phyloP scores from a whole-genome alignment of 495 filamentous ascomycete species.

The Penicillium tannophilum region DNA sequence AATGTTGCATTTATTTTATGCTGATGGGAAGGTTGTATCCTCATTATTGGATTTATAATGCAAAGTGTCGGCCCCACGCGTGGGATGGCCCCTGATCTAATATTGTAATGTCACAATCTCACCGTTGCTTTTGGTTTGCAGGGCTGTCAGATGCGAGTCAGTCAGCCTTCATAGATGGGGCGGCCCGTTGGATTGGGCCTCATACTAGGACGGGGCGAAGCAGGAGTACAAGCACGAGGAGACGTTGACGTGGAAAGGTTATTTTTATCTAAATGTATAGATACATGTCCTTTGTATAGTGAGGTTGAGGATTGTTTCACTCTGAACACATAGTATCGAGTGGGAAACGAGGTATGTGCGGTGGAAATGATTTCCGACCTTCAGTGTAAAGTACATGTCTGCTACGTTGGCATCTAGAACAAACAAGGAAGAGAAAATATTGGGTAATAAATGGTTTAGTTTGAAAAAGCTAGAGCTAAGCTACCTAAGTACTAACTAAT shows the following conservation, averaged over 20 bases:
- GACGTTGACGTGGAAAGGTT: not conserved
- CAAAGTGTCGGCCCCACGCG: not conserved
- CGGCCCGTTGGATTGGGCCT: conserved; percentile 1
- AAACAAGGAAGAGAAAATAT: conserved; percentile 1
- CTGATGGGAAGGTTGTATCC: not conserved
- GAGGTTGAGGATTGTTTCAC: too few species aligned
- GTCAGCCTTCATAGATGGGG: conserved; percentile 5
- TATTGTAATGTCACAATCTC: conserved; percentile 5
- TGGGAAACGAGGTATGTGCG: too few species aligned
- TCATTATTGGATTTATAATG: not conserved
- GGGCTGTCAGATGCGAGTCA: conserved; percentile 15
- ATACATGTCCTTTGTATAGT: not conserved
- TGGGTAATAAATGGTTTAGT: conserved; percentile 4
- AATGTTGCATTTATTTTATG: not conserved
- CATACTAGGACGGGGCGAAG: conserved; percentile 8
- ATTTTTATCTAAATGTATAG: not conserved
- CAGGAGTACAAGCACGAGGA: conserved; percentile 11
- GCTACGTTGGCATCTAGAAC: not conserved
- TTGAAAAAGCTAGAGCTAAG: conserved; percentile 5
- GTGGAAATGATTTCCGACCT: too few species aligned
- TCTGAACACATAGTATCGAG: too few species aligned
- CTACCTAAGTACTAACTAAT: conserved; percentile 13
- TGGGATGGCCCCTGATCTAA: conserved; percentile 1
- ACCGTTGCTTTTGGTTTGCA: conserved; percentile 24
- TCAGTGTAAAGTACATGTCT: not conserved